Conservation (phyloP, 2,329 filamentous ascomycete genomes). For the Rhinocladiella similis region DNA sequence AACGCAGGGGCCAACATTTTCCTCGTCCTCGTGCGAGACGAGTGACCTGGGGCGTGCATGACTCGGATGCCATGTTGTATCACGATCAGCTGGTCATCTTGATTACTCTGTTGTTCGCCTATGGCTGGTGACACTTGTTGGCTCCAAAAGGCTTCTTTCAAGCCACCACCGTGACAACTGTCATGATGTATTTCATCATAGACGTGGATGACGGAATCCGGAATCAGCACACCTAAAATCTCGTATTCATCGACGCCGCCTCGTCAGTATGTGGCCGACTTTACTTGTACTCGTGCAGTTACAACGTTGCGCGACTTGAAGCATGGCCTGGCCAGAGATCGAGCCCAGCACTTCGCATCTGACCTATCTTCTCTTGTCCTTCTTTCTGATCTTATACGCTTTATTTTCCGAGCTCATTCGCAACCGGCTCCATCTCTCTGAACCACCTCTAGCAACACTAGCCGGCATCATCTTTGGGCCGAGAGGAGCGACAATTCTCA, state of each 20-base stretch:
- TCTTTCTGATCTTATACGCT: conserved; percentile 61
- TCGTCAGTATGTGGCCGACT: too few species aligned
- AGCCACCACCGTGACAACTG: not conserved
- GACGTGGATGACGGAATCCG: not conserved
- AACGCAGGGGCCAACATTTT: too few species aligned
- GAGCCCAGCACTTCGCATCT: conserved; percentile 57
- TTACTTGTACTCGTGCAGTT: not conserved
- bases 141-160: not conserved
- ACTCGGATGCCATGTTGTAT: not conserved
- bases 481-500: conserved; percentile 76
- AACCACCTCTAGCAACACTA: conserved; percentile 67
- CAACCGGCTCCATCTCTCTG: conserved; percentile 60
- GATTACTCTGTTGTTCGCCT: not conserved
- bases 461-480: conserved; percentile 89
- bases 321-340: conserved; percentile 47
- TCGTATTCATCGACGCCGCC: not conserved
- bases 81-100: not conserved
- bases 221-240: not conserved
- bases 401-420: conserved; percentile 61
- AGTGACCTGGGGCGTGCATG: not conserved
- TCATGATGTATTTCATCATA: not conserved
- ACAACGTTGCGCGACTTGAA: not conserved
- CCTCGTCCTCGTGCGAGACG: too few species aligned
- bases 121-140: not conserved
- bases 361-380: conserved; percentile 59